These are phyloP conservation scores for Asterophora lycoperdoides DNA, from an alignment of 768 basidiomycete genomes.

Conservation along the genomic window DNA sequence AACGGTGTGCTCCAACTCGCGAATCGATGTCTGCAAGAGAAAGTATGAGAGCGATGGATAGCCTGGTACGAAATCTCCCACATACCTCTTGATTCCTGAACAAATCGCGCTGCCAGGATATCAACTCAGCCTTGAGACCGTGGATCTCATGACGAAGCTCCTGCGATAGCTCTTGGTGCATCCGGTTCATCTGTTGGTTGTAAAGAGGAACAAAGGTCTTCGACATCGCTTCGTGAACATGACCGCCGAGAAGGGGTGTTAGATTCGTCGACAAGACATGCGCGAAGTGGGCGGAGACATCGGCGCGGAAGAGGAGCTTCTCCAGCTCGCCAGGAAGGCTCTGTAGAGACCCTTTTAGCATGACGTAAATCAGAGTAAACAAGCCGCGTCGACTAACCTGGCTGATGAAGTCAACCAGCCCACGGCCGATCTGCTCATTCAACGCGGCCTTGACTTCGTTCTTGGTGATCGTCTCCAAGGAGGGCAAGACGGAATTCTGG, in stretches of 20 bases:
- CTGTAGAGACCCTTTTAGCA: conserved; percentile 34
- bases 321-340: conserved; percentile 76
- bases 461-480: conserved; percentile 78
- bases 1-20: conserved; percentile 78
- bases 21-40: conserved; percentile 55
- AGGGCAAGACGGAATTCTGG: conserved; percentile 77
- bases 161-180: conserved; percentile 77
- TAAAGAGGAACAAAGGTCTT: conserved; percentile 75
- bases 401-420: conserved; percentile 67
- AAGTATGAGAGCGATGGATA: conserved; percentile 12
- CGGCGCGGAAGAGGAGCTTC: conserved; percentile 69
- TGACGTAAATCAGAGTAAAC: neutral
- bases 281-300: conserved; percentile 73
- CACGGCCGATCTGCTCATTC: conserved; percentile 72
- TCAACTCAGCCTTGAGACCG: conserved; percentile 73
- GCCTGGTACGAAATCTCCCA: neutral
- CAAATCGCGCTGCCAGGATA: conserved; percentile 76
- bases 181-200: conserved; percentile 63
- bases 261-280: conserved; percentile 67
- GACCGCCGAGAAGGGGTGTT: conserved; percentile 73
- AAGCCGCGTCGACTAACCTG: conserved; percentile 45
- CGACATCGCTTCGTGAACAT: conserved; percentile 74
- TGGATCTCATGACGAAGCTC: conserved; percentile 75
- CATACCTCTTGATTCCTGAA: conserved; percentile 75
- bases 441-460: conserved; percentile 75